These are phyloP conservation scores for Trichoderma sp. DNA, from an alignment of 2,329 filamentous ascomycete genomes.

Conservation along the genomic window DNA sequence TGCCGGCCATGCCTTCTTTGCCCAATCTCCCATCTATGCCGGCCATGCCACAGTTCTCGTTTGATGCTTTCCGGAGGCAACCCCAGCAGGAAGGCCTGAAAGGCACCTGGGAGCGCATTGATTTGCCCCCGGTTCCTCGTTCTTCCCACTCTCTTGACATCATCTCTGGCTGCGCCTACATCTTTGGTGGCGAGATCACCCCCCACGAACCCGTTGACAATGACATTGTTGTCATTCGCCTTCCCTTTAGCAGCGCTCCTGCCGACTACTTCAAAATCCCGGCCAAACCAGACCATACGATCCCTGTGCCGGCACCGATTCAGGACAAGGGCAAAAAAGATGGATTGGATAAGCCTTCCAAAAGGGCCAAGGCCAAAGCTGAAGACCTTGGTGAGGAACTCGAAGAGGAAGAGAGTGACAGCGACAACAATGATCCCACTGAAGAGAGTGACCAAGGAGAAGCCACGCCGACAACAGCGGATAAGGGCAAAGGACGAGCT, in stretches of 20 bases:
- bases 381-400: slow-evolving; percentile 1
- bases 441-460: slow-evolving; percentile 8
- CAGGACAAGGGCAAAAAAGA: slow-evolving; percentile 37
- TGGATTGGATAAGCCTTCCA: slow-evolving; percentile 40
- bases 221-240: slow-evolving; percentile 64
- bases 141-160: slow-evolving; percentile 74
- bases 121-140: slow-evolving; percentile 59
- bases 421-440: neutral
- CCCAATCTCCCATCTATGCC: slow-evolving; percentile 30
- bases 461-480: slow-evolving; percentile 25
- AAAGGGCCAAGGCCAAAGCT: slow-evolving; percentile 24
- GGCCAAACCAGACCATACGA: slow-evolving; percentile 48
- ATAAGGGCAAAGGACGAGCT: slow-evolving; percentile 45
- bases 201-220: slow-evolving; percentile 71
- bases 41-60: slow-evolving; percentile 12
- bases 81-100: slow-evolving; percentile 42
- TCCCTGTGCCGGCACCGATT: slow-evolving; percentile 24
- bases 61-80: slow-evolving; percentile 15
- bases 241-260: slow-evolving; percentile 58
- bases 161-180: slow-evolving; percentile 55
- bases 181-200: slow-evolving; percentile 76
- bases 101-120: slow-evolving; percentile 63
- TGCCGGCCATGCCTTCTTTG: neutral
- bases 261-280: slow-evolving; percentile 62
- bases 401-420: slow-evolving; percentile 11